phyloP scores from a whole-genome alignment of 169 alveolate genomes.

The Plasmodium gallinaceum region DNA sequence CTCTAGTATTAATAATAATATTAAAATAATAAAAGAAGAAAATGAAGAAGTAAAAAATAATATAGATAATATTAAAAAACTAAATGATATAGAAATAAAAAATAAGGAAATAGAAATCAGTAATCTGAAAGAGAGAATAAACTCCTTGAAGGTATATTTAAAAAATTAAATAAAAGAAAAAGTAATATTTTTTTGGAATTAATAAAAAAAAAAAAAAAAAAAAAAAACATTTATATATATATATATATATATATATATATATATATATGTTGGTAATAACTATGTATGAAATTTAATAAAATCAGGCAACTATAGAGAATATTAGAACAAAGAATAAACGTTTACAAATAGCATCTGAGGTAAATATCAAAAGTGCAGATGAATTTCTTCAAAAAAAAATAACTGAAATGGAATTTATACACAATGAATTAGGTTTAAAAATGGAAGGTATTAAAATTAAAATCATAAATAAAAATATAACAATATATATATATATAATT shows the following conservation, averaged over 20 bases:
- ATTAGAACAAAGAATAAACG: constrained; percentile 45
- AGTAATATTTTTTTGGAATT: no score
- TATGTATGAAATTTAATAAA: neutral
- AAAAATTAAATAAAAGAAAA: neutral
- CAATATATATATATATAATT: neutral
- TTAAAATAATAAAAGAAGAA: constrained; percentile 31
- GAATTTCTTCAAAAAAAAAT: constrained; percentile 55
- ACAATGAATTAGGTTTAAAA: constrained; percentile 24
- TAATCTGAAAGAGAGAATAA: constrained; percentile 16
- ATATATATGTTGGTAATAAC: neutral
- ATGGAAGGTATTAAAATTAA: constrained; percentile 43
- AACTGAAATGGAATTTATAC: constrained; percentile 29
- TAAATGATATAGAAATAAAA: constrained; percentile 41
- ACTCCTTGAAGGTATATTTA: constrained; percentile 29
- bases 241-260: neutral
- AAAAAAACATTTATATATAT: neutral
- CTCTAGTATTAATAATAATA: constrained; percentile 13
- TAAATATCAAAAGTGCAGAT: constrained; percentile 53
- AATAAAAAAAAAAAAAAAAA: neutral
- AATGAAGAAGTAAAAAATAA: constrained; percentile 43
- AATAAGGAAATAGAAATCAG: constrained; percentile 52
- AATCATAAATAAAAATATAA: neutral
- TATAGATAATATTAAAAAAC: constrained; percentile 18
- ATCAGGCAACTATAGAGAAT: constrained; percentile 32
- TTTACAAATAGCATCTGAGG: constrained; percentile 54